Conservation (phyloP, 305 asterid species). For the Caryopteris hybrid region DNA sequence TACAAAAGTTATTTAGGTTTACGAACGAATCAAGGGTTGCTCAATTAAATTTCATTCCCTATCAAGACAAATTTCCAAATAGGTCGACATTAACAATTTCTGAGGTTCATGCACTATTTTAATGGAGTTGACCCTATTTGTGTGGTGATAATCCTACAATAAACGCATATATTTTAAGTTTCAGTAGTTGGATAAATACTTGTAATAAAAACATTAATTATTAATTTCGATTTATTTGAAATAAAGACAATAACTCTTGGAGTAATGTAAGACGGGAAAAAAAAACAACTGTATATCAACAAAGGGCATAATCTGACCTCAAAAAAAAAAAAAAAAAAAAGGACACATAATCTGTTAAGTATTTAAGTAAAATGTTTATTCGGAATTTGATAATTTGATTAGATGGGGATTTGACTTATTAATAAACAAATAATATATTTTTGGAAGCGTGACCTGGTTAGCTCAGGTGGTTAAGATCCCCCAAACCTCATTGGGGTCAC, state of each 20-base stretch:
- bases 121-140: slow-evolving; percentile 30
- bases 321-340: no score
- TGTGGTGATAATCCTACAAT: background rate
- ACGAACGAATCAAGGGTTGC: background rate
- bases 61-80: slow-evolving; percentile 11
- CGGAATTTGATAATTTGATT: slow-evolving; percentile 13
- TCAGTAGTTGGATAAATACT: no score
- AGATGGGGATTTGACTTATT: slow-evolving; percentile 2
- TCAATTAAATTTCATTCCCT: background rate
- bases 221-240: no score
- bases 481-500: background rate
- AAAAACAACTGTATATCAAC: no score
- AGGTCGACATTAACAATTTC: slow-evolving; percentile 34
- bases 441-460: slow-evolving; percentile 15
- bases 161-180: no score
- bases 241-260: no score
- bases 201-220: no score
- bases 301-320: no score
- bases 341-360: no score
- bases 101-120: slow-evolving; percentile 1
- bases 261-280: no score
- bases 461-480: slow-evolving; percentile 1
- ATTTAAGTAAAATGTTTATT: no score
- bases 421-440: background rate
- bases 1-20: no score